Base-by-base conservation (phyloP, 2,329 filamentous ascomycete genomes). In the Claviceps quebecensis region DNA sequence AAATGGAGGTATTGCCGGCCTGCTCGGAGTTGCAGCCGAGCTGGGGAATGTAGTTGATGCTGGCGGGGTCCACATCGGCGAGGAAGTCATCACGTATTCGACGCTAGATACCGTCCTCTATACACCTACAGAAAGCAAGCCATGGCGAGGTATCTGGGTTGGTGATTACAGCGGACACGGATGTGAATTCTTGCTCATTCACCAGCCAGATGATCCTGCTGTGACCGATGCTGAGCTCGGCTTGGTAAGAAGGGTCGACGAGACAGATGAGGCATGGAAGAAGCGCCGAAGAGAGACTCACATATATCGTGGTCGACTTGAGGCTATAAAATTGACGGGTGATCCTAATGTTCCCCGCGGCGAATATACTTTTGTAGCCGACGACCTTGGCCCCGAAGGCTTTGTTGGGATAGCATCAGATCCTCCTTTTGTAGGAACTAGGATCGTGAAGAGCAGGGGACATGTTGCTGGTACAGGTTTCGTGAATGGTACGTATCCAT, bases 241-340 rank as follows among this genome's bases (percentile, higher is more conserved):
- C 1, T 61, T 78, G 2, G 56, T 65, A 5, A 69, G 67, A 45
- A 51, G 56, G 8, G 61, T 67, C 1, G 59, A 58, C 13, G 76
- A 83, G 57, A 67, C 68, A 5, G 65, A 71, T 16, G 65, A 68
- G 9, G 67, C 67, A n/a, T 78, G 71, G 63, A 60, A 72, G 37
- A 58, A 61, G 38, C 69, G 76, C 17, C 71, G 72, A 47, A 60
- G 64, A 1, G 68, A 73, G 14, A 70, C 72, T 26, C 67, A 69
- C 14, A 69, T 79, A 1, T 80, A 86, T 57, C 73, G 72, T 13
- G 87, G 88, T 4, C 74, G 81, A 1, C 66, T 97, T 3, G 82
- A 90, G 64, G 91, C 86, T 0, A 81, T 96, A 61, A 97, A 97
- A 64, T 70, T 98, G 37, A 97, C 91, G 0, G 91, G 91, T 1